Evolutionary conservation across 164 flowering plant genomes (phyloP).

Genomic region (Liquidambar formosana): DNA sequence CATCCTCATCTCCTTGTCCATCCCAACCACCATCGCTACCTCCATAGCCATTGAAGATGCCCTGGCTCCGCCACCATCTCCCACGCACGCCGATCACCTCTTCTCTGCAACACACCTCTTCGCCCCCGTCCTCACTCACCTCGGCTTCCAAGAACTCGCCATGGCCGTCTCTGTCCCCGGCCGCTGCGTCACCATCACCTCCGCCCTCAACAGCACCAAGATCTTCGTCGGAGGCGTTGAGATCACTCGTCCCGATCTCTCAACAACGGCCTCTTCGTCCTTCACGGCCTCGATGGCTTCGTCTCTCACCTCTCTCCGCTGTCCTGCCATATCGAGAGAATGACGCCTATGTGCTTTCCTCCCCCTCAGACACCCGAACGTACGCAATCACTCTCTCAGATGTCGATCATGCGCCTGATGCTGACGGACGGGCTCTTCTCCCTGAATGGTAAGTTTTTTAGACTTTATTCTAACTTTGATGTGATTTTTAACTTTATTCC

Average conservation of each 20-base stretch:
- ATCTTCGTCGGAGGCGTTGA: slow-evolving; percentile 53
- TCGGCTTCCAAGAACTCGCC: slow-evolving; percentile 58
- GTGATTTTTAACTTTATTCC: too few relatives aligned
- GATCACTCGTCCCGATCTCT: too few relatives aligned
- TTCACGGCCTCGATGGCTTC: slow-evolving; percentile 64
- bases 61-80: too few relatives aligned
- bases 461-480: too few relatives aligned
- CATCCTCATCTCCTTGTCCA: too few relatives aligned
- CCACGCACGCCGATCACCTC: background rate
- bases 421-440: too few relatives aligned
- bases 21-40: too few relatives aligned
- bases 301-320: too few relatives aligned
- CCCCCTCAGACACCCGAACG: slow-evolving; percentile 7
- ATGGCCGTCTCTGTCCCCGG: slow-evolving; percentile 39
- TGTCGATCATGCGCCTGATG: slow-evolving; percentile 45
- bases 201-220: slow-evolving; percentile 21
- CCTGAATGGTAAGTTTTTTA: too few relatives aligned
- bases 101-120: slow-evolving; percentile 15
- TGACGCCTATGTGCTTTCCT: slow-evolving; percentile 35
- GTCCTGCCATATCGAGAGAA: slow-evolving; percentile 49
- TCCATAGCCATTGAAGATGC: too few relatives aligned
- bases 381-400: background rate
- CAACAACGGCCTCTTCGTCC: slow-evolving; percentile 47
- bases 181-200: slow-evolving; percentile 61
- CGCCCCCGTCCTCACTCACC: slow-evolving; percentile 42